A percentile compares a stretch with the other conserved stretches of the same genome.
Conservation (phyloP, 768 basidiomycete species). For the Fomitopsis serialis region DNA sequence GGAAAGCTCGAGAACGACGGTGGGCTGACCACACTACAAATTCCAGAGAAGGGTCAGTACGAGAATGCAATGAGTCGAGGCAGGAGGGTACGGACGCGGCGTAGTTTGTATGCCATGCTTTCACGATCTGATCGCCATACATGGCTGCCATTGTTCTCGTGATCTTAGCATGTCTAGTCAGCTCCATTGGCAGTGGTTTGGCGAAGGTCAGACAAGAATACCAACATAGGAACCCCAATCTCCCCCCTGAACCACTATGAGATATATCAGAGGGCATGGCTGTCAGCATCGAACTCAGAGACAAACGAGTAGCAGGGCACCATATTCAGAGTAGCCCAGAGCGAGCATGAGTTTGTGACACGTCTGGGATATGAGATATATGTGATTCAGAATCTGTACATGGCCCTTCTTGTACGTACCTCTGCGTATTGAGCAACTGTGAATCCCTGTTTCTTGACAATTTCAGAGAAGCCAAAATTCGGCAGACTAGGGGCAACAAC, state of each 20-base stretch:
- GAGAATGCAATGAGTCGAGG: too few species aligned
- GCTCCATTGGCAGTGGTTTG: background rate
- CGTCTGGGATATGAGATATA: too few species aligned
- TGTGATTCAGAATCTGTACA: too few species aligned
- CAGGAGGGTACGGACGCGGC: conserved; percentile 17
- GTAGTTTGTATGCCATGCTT: conserved; percentile 30
- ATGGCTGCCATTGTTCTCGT: conserved; percentile 17
- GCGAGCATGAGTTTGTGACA: conserved; percentile 27
- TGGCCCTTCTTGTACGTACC: too few species aligned
- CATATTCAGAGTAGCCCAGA: conserved; percentile 22
- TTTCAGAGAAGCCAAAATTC: conserved; percentile 23
- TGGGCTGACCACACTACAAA: background rate
- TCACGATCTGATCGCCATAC: conserved; percentile 25
- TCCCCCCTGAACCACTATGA: conserved; percentile 44
- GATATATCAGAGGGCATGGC: background rate
- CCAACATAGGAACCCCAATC: conserved; percentile 41
- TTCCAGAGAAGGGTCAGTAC: too few species aligned
- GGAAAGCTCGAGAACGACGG: conserved; percentile 22
- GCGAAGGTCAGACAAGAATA: background rate
- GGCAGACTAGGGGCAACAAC: conserved; percentile 24
- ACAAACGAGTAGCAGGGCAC: conserved; percentile 4
- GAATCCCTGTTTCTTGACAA: conserved; percentile 20
- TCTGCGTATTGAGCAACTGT: conserved; percentile 19
- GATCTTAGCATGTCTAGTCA: conserved; percentile 14
- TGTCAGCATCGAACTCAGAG: too few species aligned